Conservation (phyloP, 352 stramenopile species). For the Globisporangium spiculum region DNA sequence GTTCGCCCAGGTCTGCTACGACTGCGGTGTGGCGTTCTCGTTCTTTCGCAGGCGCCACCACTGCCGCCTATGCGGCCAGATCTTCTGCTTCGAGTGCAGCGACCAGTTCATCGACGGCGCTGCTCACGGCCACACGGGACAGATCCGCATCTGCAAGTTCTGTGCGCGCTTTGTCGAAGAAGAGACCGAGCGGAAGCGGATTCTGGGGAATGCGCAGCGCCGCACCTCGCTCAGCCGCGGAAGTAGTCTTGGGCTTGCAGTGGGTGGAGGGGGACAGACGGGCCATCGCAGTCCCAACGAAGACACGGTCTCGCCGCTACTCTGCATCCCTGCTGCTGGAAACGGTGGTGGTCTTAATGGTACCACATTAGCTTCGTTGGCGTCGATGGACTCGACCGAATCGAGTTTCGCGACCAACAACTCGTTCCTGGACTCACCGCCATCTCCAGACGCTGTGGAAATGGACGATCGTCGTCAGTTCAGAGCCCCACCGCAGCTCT, state of each 20-base stretch:
- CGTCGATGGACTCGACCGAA: slow-evolving; percentile 11
- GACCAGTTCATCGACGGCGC: slow-evolving; percentile 68
- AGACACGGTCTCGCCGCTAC: slow-evolving; percentile 15
- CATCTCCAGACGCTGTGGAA: slow-evolving; percentile 9
- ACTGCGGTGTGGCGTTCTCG: slow-evolving; percentile 78
- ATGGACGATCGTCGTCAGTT: neutral
- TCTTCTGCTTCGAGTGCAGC: slow-evolving; percentile 86
- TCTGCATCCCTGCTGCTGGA: neutral
- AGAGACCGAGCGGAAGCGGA: slow-evolving; percentile 34
- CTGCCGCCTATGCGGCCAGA: slow-evolving; percentile 82
- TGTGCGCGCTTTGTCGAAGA: slow-evolving; percentile 54
- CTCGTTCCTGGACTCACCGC: slow-evolving; percentile 18
- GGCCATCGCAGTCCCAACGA: slow-evolving; percentile 5
- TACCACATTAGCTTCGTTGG: neutral
- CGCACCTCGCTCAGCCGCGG: slow-evolving; percentile 15
- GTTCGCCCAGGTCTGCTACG: slow-evolving; percentile 65
- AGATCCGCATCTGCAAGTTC: slow-evolving; percentile 78
- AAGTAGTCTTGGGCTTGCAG: slow-evolving; percentile 1
- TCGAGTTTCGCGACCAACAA: slow-evolving; percentile 12
- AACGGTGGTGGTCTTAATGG: neutral
- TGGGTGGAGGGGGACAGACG: neutral
- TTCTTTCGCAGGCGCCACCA: slow-evolving; percentile 83
- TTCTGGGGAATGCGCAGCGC: slow-evolving; percentile 13
- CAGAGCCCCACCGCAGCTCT: slow-evolving; percentile 19
- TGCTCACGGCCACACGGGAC: slow-evolving; percentile 45